A percentile compares a stretch with the other conserved stretches of the same genome.
Evolutionary conservation across 768 basidiomycete genomes (phyloP).

Genomic region (Tylopilus sp.): DNA sequence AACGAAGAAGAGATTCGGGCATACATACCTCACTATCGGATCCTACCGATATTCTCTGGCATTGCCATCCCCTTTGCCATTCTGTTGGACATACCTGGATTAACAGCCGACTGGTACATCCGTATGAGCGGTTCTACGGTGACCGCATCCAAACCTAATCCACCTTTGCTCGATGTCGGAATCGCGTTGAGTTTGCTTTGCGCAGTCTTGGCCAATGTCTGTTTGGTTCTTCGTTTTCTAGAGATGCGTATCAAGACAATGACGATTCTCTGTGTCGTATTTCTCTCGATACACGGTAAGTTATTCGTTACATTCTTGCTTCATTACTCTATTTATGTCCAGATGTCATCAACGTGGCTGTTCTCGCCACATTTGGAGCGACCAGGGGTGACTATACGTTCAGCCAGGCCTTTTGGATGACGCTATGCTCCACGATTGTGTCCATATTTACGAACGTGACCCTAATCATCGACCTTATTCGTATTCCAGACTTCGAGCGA

Average conservation of each 20-base stretch:
- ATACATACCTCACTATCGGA: conserved; percentile 57
- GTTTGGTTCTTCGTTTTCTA: conserved; percentile 66
- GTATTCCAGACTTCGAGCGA: conserved; percentile 57
- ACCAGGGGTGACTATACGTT: conserved; percentile 67
- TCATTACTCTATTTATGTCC: not conserved
- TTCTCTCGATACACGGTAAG: conserved; percentile 70
- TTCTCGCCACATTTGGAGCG: conserved; percentile 60
- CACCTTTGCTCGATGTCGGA: conserved; percentile 55
- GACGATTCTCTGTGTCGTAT: conserved; percentile 62
- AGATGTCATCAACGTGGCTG: conserved; percentile 69
- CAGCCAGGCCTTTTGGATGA: conserved; percentile 72
- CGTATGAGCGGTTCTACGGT: conserved; percentile 40
- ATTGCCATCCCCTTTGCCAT: conserved; percentile 73
- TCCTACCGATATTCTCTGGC: conserved; percentile 63
- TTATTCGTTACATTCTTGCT: not conserved
- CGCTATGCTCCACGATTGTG: conserved; percentile 67
- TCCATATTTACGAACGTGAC: conserved; percentile 66
- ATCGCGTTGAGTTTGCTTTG: conserved; percentile 65
- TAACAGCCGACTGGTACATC: conserved; percentile 75
- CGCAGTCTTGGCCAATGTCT: conserved; percentile 64
- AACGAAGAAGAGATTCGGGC: conserved; percentile 27
- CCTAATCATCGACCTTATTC: conserved; percentile 56
- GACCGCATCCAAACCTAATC: conserved; percentile 50
- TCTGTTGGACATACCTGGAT: conserved; percentile 76
- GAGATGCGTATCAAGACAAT: conserved; percentile 60